Evolutionary conservation across 2,329 filamentous ascomycete species (phyloP).

Genomic region (Ampelomyces quisqualis): DNA sequence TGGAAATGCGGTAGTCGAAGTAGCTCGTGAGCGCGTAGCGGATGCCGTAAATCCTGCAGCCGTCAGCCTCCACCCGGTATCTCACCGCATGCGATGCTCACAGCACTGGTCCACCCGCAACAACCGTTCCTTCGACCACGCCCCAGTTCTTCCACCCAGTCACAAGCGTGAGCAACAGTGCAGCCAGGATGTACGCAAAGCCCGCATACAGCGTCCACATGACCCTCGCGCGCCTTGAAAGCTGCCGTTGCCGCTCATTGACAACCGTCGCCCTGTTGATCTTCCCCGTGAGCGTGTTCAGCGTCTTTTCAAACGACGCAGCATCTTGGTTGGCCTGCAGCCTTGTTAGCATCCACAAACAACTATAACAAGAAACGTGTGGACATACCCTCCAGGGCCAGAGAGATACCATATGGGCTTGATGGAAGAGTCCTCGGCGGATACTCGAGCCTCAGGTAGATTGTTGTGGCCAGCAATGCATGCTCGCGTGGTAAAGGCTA

Average conservation of each 20-base stretch:
- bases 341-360: constrained; percentile 18
- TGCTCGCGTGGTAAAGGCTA: constrained; percentile 23
- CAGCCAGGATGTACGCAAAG: constrained; percentile 86
- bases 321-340: constrained; percentile 75
- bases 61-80: constrained; percentile 22
- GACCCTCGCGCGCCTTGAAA: constrained; percentile 75
- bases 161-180: constrained; percentile 78
- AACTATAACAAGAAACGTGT: not conserved
- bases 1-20: constrained; percentile 79
- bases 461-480: constrained; percentile 27
- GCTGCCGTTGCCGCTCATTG: constrained; percentile 71
- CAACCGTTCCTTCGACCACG: constrained; percentile 71
- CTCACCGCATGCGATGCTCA: constrained; percentile 46
- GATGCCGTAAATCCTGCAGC: constrained; percentile 71
- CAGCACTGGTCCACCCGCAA: constrained; percentile 77
- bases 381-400: constrained; percentile 63
- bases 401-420: constrained; percentile 68
- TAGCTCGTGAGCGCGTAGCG: constrained; percentile 66
- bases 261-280: constrained; percentile 72
- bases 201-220: constrained; percentile 88
- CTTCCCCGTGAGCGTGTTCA: constrained; percentile 78
- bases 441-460: constrained; percentile 20
- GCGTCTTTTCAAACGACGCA: constrained; percentile 87
- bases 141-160: constrained; percentile 81
- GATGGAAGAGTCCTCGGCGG: constrained; percentile 29